Base-by-base conservation (phyloP, 352 stramenopile genomes). In the Phytophthora tubulina region DNA sequence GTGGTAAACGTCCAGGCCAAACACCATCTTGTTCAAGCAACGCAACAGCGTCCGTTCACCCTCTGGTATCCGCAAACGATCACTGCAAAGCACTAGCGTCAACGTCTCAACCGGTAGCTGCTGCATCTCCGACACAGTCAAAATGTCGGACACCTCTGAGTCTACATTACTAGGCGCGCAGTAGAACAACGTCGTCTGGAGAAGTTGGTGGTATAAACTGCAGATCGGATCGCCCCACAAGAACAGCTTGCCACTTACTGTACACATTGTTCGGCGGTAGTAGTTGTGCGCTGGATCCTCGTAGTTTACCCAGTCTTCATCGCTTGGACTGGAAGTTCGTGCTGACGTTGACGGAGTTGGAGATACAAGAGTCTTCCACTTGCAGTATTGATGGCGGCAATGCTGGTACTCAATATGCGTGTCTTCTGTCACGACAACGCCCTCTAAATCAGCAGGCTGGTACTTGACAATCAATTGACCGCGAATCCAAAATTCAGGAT, bases 201-300 rank as follows among this genome's bases (percentile, higher is more conserved):
- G 67, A 21, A 93, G 33, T 53, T 83, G 87, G 63, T 93, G 84
- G 38, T 90, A 90, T 56, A 88, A 39, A 33, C 85, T 90, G 67
- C 82, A 90, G 36, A 92, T 57, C 8, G 67, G 73, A 48, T 92
- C 77, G 21, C 79, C 74, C 84, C 82, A 92, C 10, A 84, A 46
- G 39, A 76, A 76, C 27, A 74, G n/a, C 15, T 73, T 76, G 44
- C 74, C 70, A 38, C 51, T 67, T 11, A 81, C 61, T 3, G 50
- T 73, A 8, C 68, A 75, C 30, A 77, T 21, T 35, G 69, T 80
- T 15, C 56, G 50, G 27, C 63, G 63, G 45, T 73, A 73, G 52
- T 73, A 76, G 38, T 73, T 76, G 31, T 70, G 35, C 38, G 11
- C 50, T 13, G 63, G 36, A n/a, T 76, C 56, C 38, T 73, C 63